Conservation (phyloP, 805 yeast genomes). For the Kuraishia borneana region DNA sequence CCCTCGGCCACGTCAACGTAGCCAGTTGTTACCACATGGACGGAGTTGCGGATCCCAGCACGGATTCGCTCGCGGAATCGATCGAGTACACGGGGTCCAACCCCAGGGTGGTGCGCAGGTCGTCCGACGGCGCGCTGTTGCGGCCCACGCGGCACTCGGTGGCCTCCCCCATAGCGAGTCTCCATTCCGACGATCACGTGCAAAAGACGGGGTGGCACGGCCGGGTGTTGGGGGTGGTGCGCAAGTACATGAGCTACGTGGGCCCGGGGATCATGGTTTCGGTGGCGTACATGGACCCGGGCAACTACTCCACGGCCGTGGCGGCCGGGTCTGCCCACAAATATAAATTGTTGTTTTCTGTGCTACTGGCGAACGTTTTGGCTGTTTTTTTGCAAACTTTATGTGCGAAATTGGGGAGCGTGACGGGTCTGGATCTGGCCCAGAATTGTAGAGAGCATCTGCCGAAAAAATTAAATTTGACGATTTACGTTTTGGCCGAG, state of each 20-base stretch:
- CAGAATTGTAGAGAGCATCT: constrained; percentile 73
- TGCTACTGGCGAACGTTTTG: constrained; percentile 69
- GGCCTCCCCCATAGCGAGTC: too few species aligned
- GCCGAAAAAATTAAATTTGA: constrained; percentile 45
- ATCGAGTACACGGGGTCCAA: not conserved
- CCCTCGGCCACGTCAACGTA: too few species aligned
- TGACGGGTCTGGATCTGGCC: constrained; percentile 89
- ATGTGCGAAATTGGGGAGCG: constrained; percentile 84
- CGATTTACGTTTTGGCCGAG: constrained; percentile 72
- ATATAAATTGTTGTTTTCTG: constrained; percentile 67
- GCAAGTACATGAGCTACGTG: constrained; percentile 35
- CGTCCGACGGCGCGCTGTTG: not conserved
- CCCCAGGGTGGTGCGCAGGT: not conserved
- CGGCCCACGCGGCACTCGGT: not conserved
- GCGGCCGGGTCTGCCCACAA: constrained; percentile 86
- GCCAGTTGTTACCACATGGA: too few species aligned
- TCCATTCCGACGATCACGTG: too few species aligned
- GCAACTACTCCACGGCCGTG: constrained; percentile 91
- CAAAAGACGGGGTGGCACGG: constrained; percentile 5
- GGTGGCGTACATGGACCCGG: constrained; percentile 96
- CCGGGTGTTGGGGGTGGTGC: constrained; percentile 19
- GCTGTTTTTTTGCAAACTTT: constrained; percentile 81
- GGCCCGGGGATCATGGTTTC: constrained; percentile 96
- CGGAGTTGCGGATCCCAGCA: not conserved
- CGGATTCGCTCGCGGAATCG: constrained; percentile 1